Evolutionary conservation across 73 alveolate species (phyloP).

Genomic region (Breviolum minutum): DNA sequence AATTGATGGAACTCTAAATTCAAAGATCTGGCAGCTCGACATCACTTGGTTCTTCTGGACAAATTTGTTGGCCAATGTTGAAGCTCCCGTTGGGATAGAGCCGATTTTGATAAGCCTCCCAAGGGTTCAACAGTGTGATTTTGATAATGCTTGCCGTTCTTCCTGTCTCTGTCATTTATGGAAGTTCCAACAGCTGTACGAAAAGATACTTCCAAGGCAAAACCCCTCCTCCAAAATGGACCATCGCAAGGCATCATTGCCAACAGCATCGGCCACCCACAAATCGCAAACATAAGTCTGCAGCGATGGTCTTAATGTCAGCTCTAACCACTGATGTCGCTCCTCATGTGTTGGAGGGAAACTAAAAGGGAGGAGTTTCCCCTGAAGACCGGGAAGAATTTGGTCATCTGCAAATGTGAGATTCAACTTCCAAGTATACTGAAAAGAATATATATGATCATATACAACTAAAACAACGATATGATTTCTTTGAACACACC

Average conservation of each 20-base stretch:
- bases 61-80: constrained; percentile 61
- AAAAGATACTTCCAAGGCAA: not conserved
- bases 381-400: no score
- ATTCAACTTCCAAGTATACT: no score
- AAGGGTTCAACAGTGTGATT: not conserved
- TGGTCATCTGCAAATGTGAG: no score
- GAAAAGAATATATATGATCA: no score
- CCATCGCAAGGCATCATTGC: constrained; percentile 69
- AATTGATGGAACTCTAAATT: not conserved
- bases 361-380: not conserved
- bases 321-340: constrained; percentile 92
- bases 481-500: not conserved
- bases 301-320: constrained; percentile 67
- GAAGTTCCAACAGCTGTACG: not conserved
- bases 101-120: constrained; percentile 76
- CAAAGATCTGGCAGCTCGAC: constrained; percentile 36
- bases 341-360: not conserved
- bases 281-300: constrained; percentile 50
- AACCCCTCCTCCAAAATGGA: constrained; percentile 44
- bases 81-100: constrained; percentile 93
- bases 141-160: not conserved
- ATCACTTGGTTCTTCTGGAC: constrained; percentile 12
- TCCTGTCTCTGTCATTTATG: not conserved
- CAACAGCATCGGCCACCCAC: constrained; percentile 93
- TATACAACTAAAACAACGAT: no score